Evolutionary conservation across 1,284 basidiomycete genomes (phyloP), one percentile per base, ranked within the genome.

Genomic region (Neonothopanus nambi): DNA sequence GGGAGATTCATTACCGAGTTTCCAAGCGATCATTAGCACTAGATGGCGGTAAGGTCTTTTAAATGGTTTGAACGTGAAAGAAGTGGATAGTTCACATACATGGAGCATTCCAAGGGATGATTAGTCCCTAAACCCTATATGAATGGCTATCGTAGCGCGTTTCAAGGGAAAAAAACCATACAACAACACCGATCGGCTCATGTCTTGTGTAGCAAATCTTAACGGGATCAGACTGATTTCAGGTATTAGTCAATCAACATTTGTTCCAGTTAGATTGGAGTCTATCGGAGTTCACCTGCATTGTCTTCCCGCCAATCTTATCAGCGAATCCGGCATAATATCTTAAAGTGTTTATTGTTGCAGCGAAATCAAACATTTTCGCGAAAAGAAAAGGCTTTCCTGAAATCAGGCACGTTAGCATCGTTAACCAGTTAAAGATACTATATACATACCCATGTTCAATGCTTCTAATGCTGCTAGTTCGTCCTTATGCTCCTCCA

Each of bases 181-280:
- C 73, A n/a, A 83, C 80, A 55, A 95, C 93, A 61, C 93, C 93
- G 62, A 91, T 86, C 15, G 93, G 93, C 72, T 96, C 93, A 66
- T 93, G 90, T 30, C 84, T 78, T n/a, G 90, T 88, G 72, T 89
- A 92, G 3, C 78, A 80, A 55, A 91, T 72, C 67, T 87, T 89
- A 33, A 45, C 30, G 13, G 30, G 30, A 33, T 13, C 13, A 9
- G 30, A 13, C 30, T 33, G 8, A 9, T 33, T 33, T 9, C 9
- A 33, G 3, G 30, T 33, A 13, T 33, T 13, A 9, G 13, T 33
- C 8, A 33, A 11, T 8, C 8, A 9, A 8, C 13, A 9, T 9
- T 3, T 13, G 3, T 33, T 33, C 30, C n/a, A n/a, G n/a, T n/a
- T n/a, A n/a, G n/a, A n/a, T n/a, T n/a, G n/a, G n/a, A n/a, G n/a